Evolutionary conservation across 2,329 filamentous ascomycete species (phyloP), one percentile per base, ranked within the genome.

Genomic region (Akanthomyces muscarius): DNA sequence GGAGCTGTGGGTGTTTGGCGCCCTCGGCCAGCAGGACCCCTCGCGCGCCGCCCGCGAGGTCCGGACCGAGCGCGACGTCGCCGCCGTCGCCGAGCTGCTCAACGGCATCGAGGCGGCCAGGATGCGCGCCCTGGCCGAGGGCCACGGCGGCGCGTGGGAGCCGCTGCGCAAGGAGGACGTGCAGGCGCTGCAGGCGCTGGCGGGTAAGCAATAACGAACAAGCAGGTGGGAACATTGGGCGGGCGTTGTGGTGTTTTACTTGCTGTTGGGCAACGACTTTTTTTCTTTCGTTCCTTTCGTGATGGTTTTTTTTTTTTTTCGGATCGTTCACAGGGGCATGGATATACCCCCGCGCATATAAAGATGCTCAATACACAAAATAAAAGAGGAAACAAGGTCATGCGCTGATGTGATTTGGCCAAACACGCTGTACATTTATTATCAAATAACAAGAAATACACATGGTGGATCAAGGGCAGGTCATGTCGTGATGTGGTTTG

Each of bases 1-100:
- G 66, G 73, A 82, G 69, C 72, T 80, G 56, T 77, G 79, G 79
- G 69, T 81, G 59, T 76, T 78, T 62, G 74, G 78, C 0, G 71
- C 79, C 54, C 73, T 81, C 33, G 74, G 77, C 62, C 68, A 75
- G 62, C 73, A 73, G 44, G 75, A 78, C 63, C 70, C 70, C 23
- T 71, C 72, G 48, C 70, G 71, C 47, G 71, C 71, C 58, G 72
- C 71, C 11, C 75, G 74, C 64, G 75, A 77, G 53, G 73, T 73
- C 55, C 70, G 69, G 63, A 71, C 78, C 8, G 73, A 77, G 56
- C 67, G 65, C 28, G 71, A 79, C 64, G 76, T 78, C 25, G 65
- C 68, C 28, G 69, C 68, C 18, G 77, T 76, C 23, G 69, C 73
- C 8, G 69, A 65, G 51, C 66, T 79, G 61, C 68, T 78, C 45